Percentiles rank a stretch among this genome's conserved stretches.
Evolutionary conservation across 2,329 filamentous ascomycete species (phyloP).

Genomic region (Polytolypa hystricis): DNA sequence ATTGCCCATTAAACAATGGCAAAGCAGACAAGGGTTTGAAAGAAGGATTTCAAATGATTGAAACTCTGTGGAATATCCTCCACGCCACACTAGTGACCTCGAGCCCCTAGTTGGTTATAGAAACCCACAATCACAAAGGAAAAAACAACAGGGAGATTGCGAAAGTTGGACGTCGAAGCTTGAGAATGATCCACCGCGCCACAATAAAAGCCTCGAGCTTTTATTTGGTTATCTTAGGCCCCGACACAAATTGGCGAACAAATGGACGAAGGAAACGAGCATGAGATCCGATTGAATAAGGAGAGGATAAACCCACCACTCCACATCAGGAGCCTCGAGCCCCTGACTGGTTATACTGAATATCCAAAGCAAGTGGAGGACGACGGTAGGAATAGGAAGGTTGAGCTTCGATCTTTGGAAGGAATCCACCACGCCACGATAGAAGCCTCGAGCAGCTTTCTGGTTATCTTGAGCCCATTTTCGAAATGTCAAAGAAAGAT

Average conservation of each 20-base stretch:
- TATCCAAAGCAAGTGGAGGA: too few relatives aligned
- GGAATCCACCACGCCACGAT: neutral
- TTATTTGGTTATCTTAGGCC: conserved; percentile 1
- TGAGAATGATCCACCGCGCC: neutral
- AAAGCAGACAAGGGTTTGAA: neutral
- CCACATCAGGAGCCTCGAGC: conserved; percentile 6
- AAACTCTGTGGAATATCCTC: conserved; percentile 3
- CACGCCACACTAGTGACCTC: conserved; percentile 6
- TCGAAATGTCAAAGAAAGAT: too few relatives aligned
- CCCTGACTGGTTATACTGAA: conserved; percentile 2
- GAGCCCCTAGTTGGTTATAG: conserved; percentile 2
- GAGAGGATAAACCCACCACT: too few relatives aligned
- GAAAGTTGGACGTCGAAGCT: too few relatives aligned
- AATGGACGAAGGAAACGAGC: too few relatives aligned
- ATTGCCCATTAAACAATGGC: neutral
- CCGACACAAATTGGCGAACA: too few relatives aligned
- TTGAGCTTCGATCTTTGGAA: neutral
- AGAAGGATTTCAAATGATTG: neutral
- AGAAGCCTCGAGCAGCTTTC: conserved; percentile 1
- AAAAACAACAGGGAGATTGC: neutral
- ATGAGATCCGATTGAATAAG: too few relatives aligned
- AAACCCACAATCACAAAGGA: neutral
- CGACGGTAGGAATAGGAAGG: neutral
- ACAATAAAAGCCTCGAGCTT: conserved; percentile 1
- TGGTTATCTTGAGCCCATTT: conserved; percentile 1